Percentiles rank a stretch among this genome's conserved stretches.
Conservation (phyloP, 345 rosid species). For the thale cress (Arabidopsis thaliana) region DNA sequence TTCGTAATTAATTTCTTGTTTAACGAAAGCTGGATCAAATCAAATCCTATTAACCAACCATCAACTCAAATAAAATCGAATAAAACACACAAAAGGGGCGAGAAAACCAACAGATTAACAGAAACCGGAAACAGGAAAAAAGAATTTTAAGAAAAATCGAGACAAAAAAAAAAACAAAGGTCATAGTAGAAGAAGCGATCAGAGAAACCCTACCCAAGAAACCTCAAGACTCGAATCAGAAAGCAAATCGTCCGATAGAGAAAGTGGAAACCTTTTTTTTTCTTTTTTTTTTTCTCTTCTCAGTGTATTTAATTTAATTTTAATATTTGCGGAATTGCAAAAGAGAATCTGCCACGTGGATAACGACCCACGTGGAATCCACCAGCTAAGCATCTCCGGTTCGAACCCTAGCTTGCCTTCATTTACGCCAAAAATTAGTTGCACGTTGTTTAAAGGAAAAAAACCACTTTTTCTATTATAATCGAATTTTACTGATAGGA, state of each 20-base stretch:
- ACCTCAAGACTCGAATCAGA: background rate
- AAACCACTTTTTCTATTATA: too few relatives aligned
- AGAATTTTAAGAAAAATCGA: background rate
- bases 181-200: background rate
- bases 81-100: background rate
- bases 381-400: too few relatives aligned
- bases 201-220: conserved; percentile 6
- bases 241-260: background rate
- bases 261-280: background rate
- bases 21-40: background rate
- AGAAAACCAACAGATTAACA: background rate
- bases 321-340: too few relatives aligned
- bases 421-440: too few relatives aligned
- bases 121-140: background rate
- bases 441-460: too few relatives aligned
- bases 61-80: background rate
- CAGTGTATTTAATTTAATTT: too few relatives aligned
- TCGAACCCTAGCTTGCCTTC: too few relatives aligned
- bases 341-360: too few relatives aligned
- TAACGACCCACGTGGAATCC: too few relatives aligned
- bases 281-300: background rate
- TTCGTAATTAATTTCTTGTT: too few relatives aligned
- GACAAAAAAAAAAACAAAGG: background rate
- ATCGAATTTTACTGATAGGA: too few relatives aligned
- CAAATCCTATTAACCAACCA: background rate